Base-by-base conservation (phyloP, 1,284 basidiomycete species). In the Apiotrichum laibachii region DNA sequence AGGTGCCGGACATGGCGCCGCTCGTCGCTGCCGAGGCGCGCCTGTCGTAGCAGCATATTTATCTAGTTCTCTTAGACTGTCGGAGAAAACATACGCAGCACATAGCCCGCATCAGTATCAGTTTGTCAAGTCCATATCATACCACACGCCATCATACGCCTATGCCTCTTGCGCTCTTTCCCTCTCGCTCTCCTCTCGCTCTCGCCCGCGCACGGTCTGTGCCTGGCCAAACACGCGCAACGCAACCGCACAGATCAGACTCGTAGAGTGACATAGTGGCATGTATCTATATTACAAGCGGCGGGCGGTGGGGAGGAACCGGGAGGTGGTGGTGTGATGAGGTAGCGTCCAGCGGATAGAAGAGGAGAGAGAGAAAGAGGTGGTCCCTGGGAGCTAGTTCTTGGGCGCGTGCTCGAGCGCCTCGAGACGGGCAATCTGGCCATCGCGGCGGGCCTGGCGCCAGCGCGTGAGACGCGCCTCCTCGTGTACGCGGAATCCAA, bases 401-500 rank as follows among this genome's bases (percentile, higher is more conserved):
- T 31, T 31, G 26, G 26, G 26, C 19, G 60, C 71, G 72, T 59
- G 77, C 74, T 64, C 68, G 64, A 77, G 58, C 9, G 70, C 69
- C 64, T 81, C 79, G 46, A 81, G 70, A 26, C 80, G 62, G 0
- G 69, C 57, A 43, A 80, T 77, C 71, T 81, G 80, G 43, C 84
- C 84, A 77, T 95, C 91, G 60, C 92, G 80, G 35, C 88, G 84
- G 10, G 89, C 91, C 77, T 91, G 89, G 76, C 95, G 90, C 93
- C 94, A 97, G 72, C 92, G 81, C 73, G 90, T 88, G 67, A 94
- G 78, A 77, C 88, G 92, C n/a, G 93, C 92, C 67, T 86, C 86
- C 81, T 96, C 93, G 72, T 95, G 85, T 39, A 95, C 82, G 77
- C 91, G 89, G 83, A 97, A 97, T 0, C 93, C 93, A 77, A 96